phyloP scores from a whole-genome alignment of 1,284 basidiomycete species.

The Microbotryum violaceum region DNA sequence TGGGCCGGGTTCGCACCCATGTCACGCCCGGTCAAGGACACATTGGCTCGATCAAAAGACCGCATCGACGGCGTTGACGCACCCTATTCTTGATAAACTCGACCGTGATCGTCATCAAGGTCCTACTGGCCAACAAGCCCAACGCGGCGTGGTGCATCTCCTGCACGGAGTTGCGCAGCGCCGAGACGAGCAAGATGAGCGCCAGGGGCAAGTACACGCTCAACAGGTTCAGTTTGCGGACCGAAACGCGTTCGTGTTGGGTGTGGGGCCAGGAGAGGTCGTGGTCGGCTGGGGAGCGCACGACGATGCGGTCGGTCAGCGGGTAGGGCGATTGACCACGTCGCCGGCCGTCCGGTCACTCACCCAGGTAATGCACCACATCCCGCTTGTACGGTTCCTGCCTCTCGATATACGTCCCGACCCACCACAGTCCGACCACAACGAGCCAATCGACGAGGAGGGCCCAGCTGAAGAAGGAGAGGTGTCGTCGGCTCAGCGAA shows the following conservation, averaged over 20 bases:
- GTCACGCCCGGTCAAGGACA: no score
- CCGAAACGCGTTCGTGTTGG: slow-evolving; percentile 14
- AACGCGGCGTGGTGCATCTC: slow-evolving; percentile 31
- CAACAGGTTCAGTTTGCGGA: slow-evolving; percentile 13
- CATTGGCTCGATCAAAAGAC: no score
- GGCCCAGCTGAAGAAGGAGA: slow-evolving; percentile 21
- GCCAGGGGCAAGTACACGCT: slow-evolving; percentile 25
- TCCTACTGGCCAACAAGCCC: slow-evolving; percentile 13
- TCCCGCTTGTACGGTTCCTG: slow-evolving; percentile 20
- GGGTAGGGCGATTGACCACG: no score
- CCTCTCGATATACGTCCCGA: slow-evolving; percentile 8
- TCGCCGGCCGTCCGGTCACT: no score
- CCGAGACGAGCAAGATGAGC: slow-evolving; percentile 23
- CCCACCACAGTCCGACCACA: slow-evolving; percentile 7
- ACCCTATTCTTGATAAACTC: slow-evolving; percentile 6
- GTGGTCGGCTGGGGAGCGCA: neutral
- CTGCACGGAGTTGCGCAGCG: slow-evolving; percentile 16
- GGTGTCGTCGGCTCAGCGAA: neutral
- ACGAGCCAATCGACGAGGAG: slow-evolving; percentile 31
- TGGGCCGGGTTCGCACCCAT: no score
- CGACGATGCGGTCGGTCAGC: no score
- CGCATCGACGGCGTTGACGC: neutral
- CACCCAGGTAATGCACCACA: slow-evolving; percentile 10
- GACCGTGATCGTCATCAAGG: slow-evolving; percentile 19
- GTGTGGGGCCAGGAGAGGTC: slow-evolving; percentile 6